A percentile compares a stretch with the other conserved stretches of the same genome.
These are phyloP conservation scores for Sporothrix dimorphospora DNA, from an alignment of 2,329 filamentous ascomycete species.

Conservation along the genomic window DNA sequence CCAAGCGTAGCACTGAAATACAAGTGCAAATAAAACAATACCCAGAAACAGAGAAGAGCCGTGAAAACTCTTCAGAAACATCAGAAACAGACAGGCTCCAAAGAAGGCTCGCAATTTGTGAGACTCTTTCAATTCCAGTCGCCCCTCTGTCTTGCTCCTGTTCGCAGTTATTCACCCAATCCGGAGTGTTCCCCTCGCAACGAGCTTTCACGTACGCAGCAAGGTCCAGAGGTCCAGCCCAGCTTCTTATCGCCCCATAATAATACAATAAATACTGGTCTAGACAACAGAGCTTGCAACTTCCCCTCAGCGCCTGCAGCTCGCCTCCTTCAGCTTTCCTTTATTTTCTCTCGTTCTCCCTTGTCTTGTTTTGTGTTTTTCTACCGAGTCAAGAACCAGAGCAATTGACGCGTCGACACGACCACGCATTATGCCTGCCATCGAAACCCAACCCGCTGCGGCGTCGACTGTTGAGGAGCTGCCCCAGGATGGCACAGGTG, in stretches of 20 bases:
- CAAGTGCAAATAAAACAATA: background rate
- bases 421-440: conserved; percentile 21
- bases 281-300: conserved; percentile 23
- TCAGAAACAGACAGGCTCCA: background rate
- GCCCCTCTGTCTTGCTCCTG: background rate
- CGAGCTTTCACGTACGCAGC: conserved; percentile 19
- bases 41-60: background rate
- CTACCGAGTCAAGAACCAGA: background rate
- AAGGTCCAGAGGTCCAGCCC: background rate
- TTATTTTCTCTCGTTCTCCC: background rate
- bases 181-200: conserved; percentile 30
- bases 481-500: conserved; percentile 33
- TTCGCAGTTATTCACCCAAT: conserved; percentile 22
- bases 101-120: background rate
- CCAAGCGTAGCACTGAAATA: background rate
- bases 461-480: conserved; percentile 27
- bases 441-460: background rate
- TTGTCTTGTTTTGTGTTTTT: background rate
- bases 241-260: conserved; percentile 33
- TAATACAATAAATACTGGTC: conserved; percentile 27
- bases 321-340: conserved; percentile 10
- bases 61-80: background rate
- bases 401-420: conserved; percentile 9
- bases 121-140: conserved; percentile 27
- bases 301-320: conserved; percentile 22